phyloP scores from a whole-genome alignment of 345 rosid genomes.

The Syzygium aqueum region DNA sequence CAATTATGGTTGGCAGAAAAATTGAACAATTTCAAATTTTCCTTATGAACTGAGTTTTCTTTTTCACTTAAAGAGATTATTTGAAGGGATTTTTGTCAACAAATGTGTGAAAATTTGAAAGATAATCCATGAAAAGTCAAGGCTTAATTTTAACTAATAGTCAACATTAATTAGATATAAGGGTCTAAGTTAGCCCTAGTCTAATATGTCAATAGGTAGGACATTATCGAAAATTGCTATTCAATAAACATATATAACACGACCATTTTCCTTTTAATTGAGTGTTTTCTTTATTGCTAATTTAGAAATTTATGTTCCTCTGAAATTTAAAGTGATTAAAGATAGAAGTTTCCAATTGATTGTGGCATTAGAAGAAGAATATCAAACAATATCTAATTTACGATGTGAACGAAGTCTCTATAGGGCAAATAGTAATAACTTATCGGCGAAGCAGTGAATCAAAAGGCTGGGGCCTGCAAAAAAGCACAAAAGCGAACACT shows the following conservation, averaged over 20 bases:
- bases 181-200: neutral
- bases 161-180: neutral
- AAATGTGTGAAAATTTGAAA: neutral
- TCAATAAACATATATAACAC: neutral
- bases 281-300: neutral
- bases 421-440: neutral
- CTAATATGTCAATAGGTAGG: neutral
- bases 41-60: too few relatives aligned
- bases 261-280: neutral
- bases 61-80: neutral
- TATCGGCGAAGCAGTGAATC: fast-evolving
- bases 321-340: neutral
- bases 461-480: fast-evolving
- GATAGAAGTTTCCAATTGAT: neutral
- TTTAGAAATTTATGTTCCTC: neutral
- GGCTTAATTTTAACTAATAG: neutral
- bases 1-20: too few relatives aligned
- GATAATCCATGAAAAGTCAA: neutral
- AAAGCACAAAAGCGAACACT: neutral
- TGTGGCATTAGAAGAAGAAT: neutral
- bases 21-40: too few relatives aligned
- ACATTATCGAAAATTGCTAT: neutral
- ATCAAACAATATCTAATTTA: neutral
- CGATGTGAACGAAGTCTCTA: neutral
- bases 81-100: neutral